phyloP scores from a whole-genome alignment of 257 asterid species.

The Lavandula angustifolia region DNA sequence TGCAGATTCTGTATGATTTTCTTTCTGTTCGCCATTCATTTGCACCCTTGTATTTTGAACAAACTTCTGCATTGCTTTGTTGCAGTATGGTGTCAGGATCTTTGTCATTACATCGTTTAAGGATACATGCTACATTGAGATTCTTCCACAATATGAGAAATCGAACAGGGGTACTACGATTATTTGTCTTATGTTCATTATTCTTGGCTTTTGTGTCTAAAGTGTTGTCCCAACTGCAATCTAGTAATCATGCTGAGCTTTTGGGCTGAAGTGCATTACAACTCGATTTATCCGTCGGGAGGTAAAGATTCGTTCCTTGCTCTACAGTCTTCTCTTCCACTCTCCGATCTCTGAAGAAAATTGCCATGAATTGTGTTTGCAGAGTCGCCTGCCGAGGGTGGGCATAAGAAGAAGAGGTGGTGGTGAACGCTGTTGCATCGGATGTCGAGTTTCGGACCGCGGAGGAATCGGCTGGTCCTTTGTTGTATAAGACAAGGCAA shows the following conservation, averaged over 20 bases:
- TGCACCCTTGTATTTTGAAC: conserved; percentile 17
- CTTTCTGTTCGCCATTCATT: background rate
- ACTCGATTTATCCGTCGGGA: conserved; percentile 78
- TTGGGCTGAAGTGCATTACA: conserved; percentile 95
- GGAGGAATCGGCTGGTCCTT: background rate
- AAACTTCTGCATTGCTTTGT: conserved; percentile 1
- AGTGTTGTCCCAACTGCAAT: conserved; percentile 13
- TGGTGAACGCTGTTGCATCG: conserved; percentile 33
- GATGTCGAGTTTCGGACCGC: background rate
- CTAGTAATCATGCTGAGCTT: conserved; percentile 86
- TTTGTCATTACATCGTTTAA: conserved; percentile 84
- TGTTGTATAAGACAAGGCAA: conserved; percentile 13
- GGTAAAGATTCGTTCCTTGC: conserved; percentile 40
- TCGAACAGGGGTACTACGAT: conserved; percentile 67
- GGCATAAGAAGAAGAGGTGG: conserved; percentile 55
- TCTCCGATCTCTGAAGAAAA: background rate
- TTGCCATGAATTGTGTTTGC: conserved; percentile 1
- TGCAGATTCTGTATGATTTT: conserved; percentile 65
- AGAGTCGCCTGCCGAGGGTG: conserved; percentile 51
- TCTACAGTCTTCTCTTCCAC: background rate
- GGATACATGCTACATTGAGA: conserved; percentile 91
- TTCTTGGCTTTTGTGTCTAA: conserved; percentile 2
- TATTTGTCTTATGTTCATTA: conserved; percentile 7
- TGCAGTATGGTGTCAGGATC: conserved; percentile 85
- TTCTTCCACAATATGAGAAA: conserved; percentile 71